These are phyloP conservation scores for Kazachstania martiniae DNA, from an alignment of 805 yeast genomes.

Conservation along the genomic window DNA sequence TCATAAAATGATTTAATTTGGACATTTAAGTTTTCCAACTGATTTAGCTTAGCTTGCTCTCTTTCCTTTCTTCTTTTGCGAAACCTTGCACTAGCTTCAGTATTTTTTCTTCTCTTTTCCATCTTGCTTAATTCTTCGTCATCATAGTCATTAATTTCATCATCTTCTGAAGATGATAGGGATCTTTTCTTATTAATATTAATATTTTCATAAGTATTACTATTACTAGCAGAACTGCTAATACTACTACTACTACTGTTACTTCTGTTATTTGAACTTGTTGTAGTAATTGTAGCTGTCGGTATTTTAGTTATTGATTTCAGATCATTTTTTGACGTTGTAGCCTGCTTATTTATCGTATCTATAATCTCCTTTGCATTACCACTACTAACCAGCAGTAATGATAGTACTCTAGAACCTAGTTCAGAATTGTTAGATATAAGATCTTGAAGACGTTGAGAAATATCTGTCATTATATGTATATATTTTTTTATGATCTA, in stretches of 20 bases:
- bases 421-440: conserved; percentile 21
- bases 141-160: not conserved
- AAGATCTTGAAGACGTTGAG: too few relatives aligned
- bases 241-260: too few relatives aligned
- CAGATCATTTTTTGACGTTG: conserved; percentile 7
- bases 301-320: not conserved
- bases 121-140: conserved; percentile 1
- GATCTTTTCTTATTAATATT: not conserved
- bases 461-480: too few relatives aligned
- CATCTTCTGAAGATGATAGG: not conserved
- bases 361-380: conserved; percentile 22
- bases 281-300: too few relatives aligned
- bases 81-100: conserved; percentile 92
- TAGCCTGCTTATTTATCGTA: conserved; percentile 12
- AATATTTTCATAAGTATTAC: too few relatives aligned
- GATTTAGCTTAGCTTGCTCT: conserved; percentile 14
- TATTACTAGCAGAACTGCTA: too few relatives aligned
- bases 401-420: conserved; percentile 22
- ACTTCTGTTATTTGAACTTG: too few relatives aligned
- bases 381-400: conserved; percentile 22
- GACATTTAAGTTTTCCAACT: conserved; percentile 12
- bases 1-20: conserved; percentile 15
- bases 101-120: conserved; percentile 71
- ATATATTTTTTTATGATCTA: too few relatives aligned
- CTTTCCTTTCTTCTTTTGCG: conserved; percentile 38